Evolutionary conservation across 176 grass and related monocot species (phyloP).

Genomic region (Elaeis guineensis): DNA sequence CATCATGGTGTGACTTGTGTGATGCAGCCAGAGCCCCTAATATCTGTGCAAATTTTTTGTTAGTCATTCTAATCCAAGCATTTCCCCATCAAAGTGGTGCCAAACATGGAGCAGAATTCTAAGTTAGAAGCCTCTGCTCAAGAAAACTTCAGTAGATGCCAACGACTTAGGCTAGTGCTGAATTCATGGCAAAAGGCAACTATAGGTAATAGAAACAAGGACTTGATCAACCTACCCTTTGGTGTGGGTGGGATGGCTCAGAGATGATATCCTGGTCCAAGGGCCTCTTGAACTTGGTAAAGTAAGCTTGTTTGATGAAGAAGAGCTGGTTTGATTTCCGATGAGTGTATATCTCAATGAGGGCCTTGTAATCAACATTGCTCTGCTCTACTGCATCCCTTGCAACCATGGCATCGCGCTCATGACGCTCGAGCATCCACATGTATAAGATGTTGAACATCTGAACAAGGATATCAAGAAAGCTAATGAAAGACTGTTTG

Average conservation of each 20-base stretch:
- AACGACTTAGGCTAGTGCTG: too few species aligned
- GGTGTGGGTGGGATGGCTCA: conserved; percentile 55
- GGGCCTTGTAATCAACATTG: conserved; percentile 29
- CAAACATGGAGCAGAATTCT: too few species aligned
- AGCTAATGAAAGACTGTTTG: not conserved
- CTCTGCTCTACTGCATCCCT: conserved; percentile 41
- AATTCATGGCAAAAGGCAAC: too few species aligned
- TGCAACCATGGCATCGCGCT: conserved; percentile 62
- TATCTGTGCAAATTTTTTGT: conserved; percentile 29
- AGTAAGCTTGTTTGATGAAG: conserved; percentile 90
- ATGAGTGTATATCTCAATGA: conserved; percentile 80
- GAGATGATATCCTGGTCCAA: conserved; percentile 71
- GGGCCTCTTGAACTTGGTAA: conserved; percentile 54
- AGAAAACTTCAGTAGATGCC: too few species aligned
- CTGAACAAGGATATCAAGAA: conserved; percentile 23
- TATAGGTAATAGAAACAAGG: too few species aligned
- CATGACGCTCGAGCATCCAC: conserved; percentile 70
- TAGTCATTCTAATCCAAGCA: too few species aligned
- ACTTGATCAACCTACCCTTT: conserved; percentile 34
- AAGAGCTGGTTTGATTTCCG: conserved; percentile 80
- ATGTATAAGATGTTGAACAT: conserved; percentile 56
- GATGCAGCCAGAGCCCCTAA: conserved; percentile 74
- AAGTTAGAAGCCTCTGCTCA: too few species aligned
- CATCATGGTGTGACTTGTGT: conserved; percentile 62
- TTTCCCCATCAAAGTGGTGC: too few species aligned